phyloP scores from a whole-genome alignment of 129 eudicot species.

The carrot (Daucus carota) region DH1_v3.0 NC_030383.2:12346001-12346500 shows the following conservation, averaged over 20 bases:
- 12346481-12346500: constrained; percentile 89
- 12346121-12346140: background rate
- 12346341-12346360: background rate
- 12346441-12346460: constrained; percentile 82
- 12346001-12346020: background rate
- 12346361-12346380: background rate
- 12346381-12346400: constrained; percentile 40
- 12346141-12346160: background rate
- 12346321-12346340: background rate
- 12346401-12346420: constrained; percentile 84
- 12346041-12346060: background rate
- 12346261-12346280: no score
- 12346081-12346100: background rate
- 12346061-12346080: background rate
- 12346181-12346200: background rate
- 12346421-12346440: constrained; percentile 72
- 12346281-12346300: no score
- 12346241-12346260: background rate
- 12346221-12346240: background rate
- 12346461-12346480: constrained; percentile 52
- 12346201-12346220: no score
- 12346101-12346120: background rate
- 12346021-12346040: background rate
- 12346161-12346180: background rate
- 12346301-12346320: background rate